Evolutionary conservation across 75 land plant genomes (phyloP), one percentile per base, ranked within the genome.

Genomic region (Sequoiadendron giganteum): DNA sequence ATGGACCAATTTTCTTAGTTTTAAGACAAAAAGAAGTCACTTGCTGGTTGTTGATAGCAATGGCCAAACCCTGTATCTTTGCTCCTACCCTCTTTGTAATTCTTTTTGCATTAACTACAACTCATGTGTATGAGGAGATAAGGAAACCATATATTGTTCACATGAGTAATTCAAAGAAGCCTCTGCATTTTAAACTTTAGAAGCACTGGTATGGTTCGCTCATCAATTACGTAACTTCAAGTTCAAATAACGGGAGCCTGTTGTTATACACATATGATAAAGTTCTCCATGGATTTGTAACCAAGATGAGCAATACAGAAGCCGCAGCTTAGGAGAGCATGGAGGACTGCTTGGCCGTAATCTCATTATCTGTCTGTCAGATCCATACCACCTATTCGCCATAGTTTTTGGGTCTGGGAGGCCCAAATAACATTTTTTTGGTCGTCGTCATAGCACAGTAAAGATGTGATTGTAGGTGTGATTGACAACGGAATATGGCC

Each of bases 371-470:
- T 2, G 56, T 87, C 47, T 91, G 88, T 28, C 86, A 88, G 45
- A 82, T 91, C 18, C 91, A 90, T 88, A 94, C 97, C n/a, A 95
- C 99, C 16, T 95, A 88, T 84, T 89, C 97, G 0, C 91, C 95
- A 2, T 89, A 77, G 56, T 95, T 95, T 87, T 89, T 95, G 1
- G 94, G 95, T 56, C 61, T 56, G 21, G 95, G 94, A 10, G 61
- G 61, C 19, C 19, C 61, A 0, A 0, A 56, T 56, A 16, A 56
- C 25, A 56, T 16, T 56, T 5, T n/a, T 70, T 3, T 70, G n/a
- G 75, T 34, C 32, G 32, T 9, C 1, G 32, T 70, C 95, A 95
- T 87, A 19, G 0, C 39, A 34, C 43, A 47, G 82, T 28, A 4
- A 79, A 19, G 82, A 79, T 19, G 82, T 40, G 21, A 79, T 40